Conservation (phyloP, 2,329 filamentous ascomycete genomes). For the Microascus cirrosus region DNA sequence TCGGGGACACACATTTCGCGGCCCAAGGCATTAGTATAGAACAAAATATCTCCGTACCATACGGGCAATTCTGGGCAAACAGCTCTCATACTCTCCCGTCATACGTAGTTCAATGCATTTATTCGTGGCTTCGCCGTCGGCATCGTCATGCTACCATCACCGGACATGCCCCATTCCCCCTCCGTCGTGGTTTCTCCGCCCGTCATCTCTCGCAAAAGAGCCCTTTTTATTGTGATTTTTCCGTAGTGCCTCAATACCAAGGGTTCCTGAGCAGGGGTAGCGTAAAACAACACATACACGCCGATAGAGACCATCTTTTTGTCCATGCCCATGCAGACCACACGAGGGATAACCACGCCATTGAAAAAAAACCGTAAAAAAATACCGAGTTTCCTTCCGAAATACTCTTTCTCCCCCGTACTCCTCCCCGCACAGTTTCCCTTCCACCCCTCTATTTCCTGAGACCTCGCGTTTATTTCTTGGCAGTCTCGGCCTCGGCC, state of each 20-base stretch:
- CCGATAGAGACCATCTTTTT: constrained; percentile 1
- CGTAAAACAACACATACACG: constrained; percentile 1
- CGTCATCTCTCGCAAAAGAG: neutral
- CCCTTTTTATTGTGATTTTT: neutral
- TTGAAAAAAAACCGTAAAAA: constrained; percentile 2
- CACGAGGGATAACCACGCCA: constrained; percentile 2
- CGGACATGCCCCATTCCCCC: neutral
- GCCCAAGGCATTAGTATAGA: too few relatives aligned
- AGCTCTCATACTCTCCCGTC: too few relatives aligned
- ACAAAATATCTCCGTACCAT: too few relatives aligned
- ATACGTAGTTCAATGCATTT: constrained; percentile 2
- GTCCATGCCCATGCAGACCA: neutral
- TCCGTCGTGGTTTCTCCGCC: neutral
- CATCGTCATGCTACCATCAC: constrained; percentile 2
- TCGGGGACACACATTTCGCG: too few relatives aligned
- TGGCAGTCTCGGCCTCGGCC: constrained; percentile 70
- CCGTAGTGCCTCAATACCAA: neutral
- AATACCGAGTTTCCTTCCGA: neutral
- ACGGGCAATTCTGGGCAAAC: too few relatives aligned
- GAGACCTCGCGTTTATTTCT: constrained; percentile 58
- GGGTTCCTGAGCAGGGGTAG: neutral
- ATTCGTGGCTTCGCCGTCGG: constrained; percentile 4
- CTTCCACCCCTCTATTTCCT: constrained; percentile 7
- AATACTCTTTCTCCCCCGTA: neutral
- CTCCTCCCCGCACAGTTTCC: neutral